Base-by-base conservation (phyloP, 2,329 filamentous ascomycete species). In the Aphanocladium album region DNA sequence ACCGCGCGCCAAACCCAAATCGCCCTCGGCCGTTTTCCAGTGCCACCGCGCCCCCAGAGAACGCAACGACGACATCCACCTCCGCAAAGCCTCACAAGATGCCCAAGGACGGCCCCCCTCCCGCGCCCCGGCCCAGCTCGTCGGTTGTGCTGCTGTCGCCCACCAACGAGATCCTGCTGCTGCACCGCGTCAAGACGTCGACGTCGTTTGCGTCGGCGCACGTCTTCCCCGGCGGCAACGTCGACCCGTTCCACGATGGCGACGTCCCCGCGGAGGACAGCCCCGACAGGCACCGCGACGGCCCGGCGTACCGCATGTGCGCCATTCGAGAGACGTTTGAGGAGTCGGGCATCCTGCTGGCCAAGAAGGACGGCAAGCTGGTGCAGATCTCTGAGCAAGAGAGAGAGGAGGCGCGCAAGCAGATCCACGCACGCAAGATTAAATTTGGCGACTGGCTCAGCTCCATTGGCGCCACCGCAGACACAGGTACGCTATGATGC, bases 281-380 rank as follows among this genome's bases (percentile, higher is more conserved):
- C 30, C 73, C 78, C 0, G 76, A 74, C 11, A 77, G 88, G 14
- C 92, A 97, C 67, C 73, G 79, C 12, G 93, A 97, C 71, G 86
- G 86, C 1, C 76, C 79, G 0, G 82, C 85, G 3, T 97, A 97
- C 70, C 81, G 92, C n/a, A 75, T 90, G 39, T 92, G 89, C 6
- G 95, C 93, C 0, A 85, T 98, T 25, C 82, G 95, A 7, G 95
- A 98, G 78, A 91, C 91, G 0, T 98, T 98, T 70, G 95, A 99
- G 72, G 95, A 98, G 76, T 93, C 90, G 65, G 95, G 95, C 0
- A 91, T 97, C 58, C 75, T 98, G 27, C 80, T 98, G 3, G 91
- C 90, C 0, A 78, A 72, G 58, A 68, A 64, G 61, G 78, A 79
- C 6, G 82, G 80, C 0, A 74, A 77, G 21, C 74, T 93, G 56